Conservation (phyloP, 2,329 filamentous ascomycete species). For the Aspergillus neoniger region DNA sequence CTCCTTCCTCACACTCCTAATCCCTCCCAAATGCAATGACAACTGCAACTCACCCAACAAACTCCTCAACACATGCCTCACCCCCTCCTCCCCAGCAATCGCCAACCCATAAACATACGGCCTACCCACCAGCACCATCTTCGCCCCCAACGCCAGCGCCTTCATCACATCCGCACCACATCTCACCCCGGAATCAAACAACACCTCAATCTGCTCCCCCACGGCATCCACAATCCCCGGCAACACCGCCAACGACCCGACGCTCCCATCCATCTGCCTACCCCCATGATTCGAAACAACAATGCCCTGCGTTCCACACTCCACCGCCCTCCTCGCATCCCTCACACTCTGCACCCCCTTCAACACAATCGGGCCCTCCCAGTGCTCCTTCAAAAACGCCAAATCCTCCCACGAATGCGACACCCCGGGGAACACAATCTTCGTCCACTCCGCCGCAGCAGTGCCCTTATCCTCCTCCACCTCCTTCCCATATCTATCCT, state of each 20-base stretch:
- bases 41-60: constrained; percentile 32
- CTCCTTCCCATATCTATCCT: constrained; percentile 44
- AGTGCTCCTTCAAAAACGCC: constrained; percentile 56
- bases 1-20: constrained; percentile 11
- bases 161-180: constrained; percentile 52
- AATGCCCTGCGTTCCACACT: constrained; percentile 50
- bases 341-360: constrained; percentile 56
- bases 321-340: constrained; percentile 48
- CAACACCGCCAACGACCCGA: constrained; percentile 51
- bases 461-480: constrained; percentile 49
- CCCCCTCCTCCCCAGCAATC: constrained; percentile 56
- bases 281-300: constrained; percentile 55
- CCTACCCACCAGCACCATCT: constrained; percentile 55
- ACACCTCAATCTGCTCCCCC: constrained; percentile 39
- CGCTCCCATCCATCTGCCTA: constrained; percentile 50
- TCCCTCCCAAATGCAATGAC: constrained; percentile 20
- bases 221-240: constrained; percentile 55
- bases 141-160: constrained; percentile 54
- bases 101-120: constrained; percentile 58
- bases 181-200: constrained; percentile 52
- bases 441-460: constrained; percentile 55
- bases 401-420: constrained; percentile 63
- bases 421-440: constrained; percentile 54
- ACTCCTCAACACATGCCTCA: constrained; percentile 49
- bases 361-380: constrained; percentile 63